A percentile compares a stretch with the other conserved stretches of the same genome.
Evolutionary conservation across 1,284 basidiomycete species (phyloP).

Genomic region (Stygiomarasmius scandens): DNA sequence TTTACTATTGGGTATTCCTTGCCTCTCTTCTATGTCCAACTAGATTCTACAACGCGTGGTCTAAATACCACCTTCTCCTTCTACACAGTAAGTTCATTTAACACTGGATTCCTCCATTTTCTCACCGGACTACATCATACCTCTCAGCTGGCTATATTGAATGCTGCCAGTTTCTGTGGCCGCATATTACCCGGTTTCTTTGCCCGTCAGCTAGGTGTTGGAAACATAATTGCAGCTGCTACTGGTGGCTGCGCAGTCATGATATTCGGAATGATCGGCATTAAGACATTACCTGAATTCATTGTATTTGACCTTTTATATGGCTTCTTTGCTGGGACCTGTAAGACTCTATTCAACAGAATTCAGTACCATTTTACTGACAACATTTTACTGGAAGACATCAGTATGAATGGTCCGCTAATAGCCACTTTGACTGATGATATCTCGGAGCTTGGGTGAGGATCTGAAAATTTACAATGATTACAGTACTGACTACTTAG

Average conservation of each 20-base stretch:
- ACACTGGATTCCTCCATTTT: too few relatives aligned
- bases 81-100: constrained; percentile 26
- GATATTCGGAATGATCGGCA: constrained; percentile 32
- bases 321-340: constrained; percentile 31
- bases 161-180: constrained; percentile 29
- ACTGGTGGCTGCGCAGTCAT: constrained; percentile 24
- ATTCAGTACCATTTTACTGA: too few relatives aligned
- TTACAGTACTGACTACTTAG: background rate
- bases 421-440: too few relatives aligned
- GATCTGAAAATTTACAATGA: background rate
- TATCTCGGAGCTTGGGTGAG: too few relatives aligned
- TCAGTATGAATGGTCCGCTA: too few relatives aligned
- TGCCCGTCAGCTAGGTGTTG: constrained; percentile 25
- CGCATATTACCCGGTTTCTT: constrained; percentile 30
- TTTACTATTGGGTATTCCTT: constrained; percentile 28
- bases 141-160: constrained; percentile 35
- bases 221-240: constrained; percentile 26
- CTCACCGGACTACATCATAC: too few relatives aligned
- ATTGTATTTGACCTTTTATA: constrained; percentile 31
- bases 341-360: constrained; percentile 17
- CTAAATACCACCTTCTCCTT: constrained; percentile 28
- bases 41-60: constrained; percentile 28
- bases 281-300: constrained; percentile 23
- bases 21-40: constrained; percentile 34
- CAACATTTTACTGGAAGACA: background rate